Conservation (phyloP, 2,329 filamentous ascomycete genomes). For the Lachnellula arida region DNA sequence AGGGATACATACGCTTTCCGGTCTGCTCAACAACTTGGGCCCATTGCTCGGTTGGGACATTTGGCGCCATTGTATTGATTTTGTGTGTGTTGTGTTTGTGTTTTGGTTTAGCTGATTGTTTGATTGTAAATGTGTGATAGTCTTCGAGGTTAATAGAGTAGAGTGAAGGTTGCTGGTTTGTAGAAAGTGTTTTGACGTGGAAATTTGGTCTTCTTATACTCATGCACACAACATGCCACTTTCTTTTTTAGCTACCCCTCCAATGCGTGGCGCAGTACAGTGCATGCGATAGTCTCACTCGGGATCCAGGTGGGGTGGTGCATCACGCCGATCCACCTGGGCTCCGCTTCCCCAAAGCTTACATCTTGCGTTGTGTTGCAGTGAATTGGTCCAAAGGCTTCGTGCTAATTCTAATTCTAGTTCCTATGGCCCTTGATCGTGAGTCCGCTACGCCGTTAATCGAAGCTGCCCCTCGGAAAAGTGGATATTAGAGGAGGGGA, state of each 20-base stretch:
- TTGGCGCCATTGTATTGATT: constrained; percentile 26
- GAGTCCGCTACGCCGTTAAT: neutral
- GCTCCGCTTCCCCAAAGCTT: neutral
- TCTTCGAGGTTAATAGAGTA: neutral
- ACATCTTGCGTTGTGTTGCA: neutral
- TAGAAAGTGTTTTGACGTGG: neutral
- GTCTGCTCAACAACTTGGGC: constrained; percentile 84
- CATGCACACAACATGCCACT: neutral
- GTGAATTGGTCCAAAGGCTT: neutral
- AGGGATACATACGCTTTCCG: constrained; percentile 56
- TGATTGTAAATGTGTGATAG: neutral
- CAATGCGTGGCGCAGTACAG: no score
- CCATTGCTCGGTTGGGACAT: constrained; percentile 81
- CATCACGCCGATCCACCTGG: constrained; percentile 1
- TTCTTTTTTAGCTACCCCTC: neutral
- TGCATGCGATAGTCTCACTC: neutral
- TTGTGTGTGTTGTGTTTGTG: neutral
- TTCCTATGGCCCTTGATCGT: neutral
- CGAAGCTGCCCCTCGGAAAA: neutral
- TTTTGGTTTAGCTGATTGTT: neutral
- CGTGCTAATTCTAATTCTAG: neutral
- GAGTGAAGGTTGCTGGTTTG: neutral
- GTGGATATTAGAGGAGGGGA: neutral
- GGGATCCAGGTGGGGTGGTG: neutral
- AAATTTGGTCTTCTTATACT: neutral